These are phyloP conservation scores for Penicillium italicum DNA, from an alignment of 2,329 filamentous ascomycete genomes.

Conservation along the genomic window DNA sequence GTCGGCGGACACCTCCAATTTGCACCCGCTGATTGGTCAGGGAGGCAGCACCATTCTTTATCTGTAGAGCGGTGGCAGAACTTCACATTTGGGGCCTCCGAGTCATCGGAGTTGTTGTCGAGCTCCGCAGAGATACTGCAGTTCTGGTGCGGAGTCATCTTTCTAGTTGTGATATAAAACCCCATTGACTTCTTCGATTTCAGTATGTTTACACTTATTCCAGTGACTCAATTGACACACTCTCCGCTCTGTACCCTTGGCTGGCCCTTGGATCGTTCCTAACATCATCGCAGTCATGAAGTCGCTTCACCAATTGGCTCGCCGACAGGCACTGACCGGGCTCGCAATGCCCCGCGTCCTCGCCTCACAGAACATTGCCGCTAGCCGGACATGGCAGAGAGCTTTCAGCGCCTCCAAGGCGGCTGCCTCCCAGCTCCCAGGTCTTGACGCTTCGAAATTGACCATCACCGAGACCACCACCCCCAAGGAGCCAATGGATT, in stretches of 20 bases:
- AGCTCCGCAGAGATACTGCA: slow-evolving; percentile 22
- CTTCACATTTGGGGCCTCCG: slow-evolving; percentile 4
- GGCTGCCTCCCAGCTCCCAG: slow-evolving; percentile 48
- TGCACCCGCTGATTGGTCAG: slow-evolving; percentile 11
- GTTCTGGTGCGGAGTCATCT: slow-evolving; percentile 21
- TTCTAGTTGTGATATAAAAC: slow-evolving; percentile 20
- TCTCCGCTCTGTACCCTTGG: background rate
- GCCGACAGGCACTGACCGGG: slow-evolving; percentile 28
- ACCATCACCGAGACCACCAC: slow-evolving; percentile 68
- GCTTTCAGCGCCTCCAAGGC: slow-evolving; percentile 44
- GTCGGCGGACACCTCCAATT: slow-evolving; percentile 15
- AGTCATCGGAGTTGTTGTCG: slow-evolving; percentile 27
- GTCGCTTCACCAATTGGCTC: slow-evolving; percentile 35
- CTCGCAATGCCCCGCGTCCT: slow-evolving; percentile 23
- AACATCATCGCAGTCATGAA: slow-evolving; percentile 27
- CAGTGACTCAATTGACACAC: slow-evolving; percentile 6
- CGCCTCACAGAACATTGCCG: slow-evolving; percentile 23
- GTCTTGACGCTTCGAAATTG: slow-evolving; percentile 74
- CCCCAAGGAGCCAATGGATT: slow-evolving; percentile 70
- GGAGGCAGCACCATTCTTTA: background rate
- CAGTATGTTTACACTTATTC: background rate
- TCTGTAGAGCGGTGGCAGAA: slow-evolving; percentile 13
- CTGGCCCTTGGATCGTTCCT: slow-evolving; percentile 1
- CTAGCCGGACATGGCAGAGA: slow-evolving; percentile 46
- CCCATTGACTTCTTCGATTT: slow-evolving; percentile 6